These are phyloP conservation scores for Pythium phragmiticola DNA, from an alignment of 352 stramenopile genomes.

Conservation along the genomic window DNA sequence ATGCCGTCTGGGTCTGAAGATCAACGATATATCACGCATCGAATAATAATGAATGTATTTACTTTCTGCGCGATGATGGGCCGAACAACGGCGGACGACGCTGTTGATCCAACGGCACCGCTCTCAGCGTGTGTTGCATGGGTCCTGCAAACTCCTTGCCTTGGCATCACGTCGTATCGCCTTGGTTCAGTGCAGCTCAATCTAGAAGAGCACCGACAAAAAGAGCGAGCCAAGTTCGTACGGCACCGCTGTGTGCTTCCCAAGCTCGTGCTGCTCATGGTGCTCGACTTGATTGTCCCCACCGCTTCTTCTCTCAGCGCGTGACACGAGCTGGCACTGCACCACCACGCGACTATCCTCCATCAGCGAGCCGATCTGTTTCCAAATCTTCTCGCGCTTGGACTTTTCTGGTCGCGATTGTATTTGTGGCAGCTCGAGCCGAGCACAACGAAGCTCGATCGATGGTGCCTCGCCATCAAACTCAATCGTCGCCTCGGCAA, in stretches of 20 bases:
- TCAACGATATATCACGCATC: no score
- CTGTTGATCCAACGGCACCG: no score
- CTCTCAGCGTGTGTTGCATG: no score
- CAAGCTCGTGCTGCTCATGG: not conserved
- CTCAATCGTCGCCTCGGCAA: constrained; percentile 36
- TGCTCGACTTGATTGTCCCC: constrained; percentile 29
- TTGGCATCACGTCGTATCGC: no score
- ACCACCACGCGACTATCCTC: constrained; percentile 62
- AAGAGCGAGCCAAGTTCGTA: constrained; percentile 53
- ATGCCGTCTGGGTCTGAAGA: no score
- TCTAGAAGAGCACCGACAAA: constrained; percentile 55
- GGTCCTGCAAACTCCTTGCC: no score
- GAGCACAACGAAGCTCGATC: constrained; percentile 36
- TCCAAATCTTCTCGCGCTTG: constrained; percentile 52
- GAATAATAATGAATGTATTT: no score
- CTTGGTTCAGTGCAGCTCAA: not conserved
- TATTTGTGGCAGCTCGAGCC: constrained; percentile 42
- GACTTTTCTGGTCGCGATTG: not conserved
- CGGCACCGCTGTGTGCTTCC: constrained; percentile 21
- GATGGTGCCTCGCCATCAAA: constrained; percentile 22
- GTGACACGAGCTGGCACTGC: constrained; percentile 64
- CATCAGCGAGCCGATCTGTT: constrained; percentile 68
- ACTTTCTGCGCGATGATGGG: no score
- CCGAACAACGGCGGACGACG: no score
- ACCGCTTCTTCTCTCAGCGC: not conserved